phyloP scores from a whole-genome alignment of 2,329 filamentous ascomycete genomes.

The Dryadomyces quercivorus region DNA sequence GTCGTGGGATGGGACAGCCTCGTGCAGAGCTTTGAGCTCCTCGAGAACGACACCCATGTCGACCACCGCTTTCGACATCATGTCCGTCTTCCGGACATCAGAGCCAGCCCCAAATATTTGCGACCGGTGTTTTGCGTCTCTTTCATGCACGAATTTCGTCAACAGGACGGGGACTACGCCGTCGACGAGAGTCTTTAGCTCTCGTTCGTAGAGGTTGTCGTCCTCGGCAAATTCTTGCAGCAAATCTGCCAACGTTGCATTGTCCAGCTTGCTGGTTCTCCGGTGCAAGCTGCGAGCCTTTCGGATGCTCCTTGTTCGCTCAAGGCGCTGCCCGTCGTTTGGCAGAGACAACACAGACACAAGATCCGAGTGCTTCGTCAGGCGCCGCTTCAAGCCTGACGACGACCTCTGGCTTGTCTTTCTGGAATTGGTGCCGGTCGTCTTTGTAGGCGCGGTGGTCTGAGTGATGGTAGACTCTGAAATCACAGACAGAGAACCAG shows the following conservation, averaged over 20 bases:
- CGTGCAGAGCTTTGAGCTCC: conserved; percentile 68
- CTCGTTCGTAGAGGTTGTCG: conserved; percentile 77
- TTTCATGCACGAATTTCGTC: conserved; percentile 66
- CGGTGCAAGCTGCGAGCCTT: conserved; percentile 71
- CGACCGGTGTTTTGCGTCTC: conserved; percentile 43
- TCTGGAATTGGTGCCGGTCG: conserved; percentile 29
- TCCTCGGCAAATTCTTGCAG: conserved; percentile 72
- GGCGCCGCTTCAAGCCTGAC: conserved; percentile 53
- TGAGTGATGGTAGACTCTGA: conserved; percentile 42
- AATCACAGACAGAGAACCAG: conserved; percentile 37
- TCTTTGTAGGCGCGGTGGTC: conserved; percentile 35
- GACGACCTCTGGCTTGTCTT: conserved; percentile 24
- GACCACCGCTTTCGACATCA: conserved; percentile 75
- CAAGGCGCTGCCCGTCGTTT: conserved; percentile 40
- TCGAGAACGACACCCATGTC: conserved; percentile 89
- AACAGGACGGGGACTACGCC: conserved; percentile 90
- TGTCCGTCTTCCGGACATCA: conserved; percentile 39
- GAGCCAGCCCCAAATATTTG: conserved; percentile 53
- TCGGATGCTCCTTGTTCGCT: conserved; percentile 55
- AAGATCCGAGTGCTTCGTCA: conserved; percentile 87
- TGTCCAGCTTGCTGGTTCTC: conserved; percentile 52
- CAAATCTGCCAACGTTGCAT: conserved; percentile 61
- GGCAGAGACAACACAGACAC: conserved; percentile 82
- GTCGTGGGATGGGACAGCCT: conserved; percentile 63
- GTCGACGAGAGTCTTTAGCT: conserved; percentile 85